Base-by-base conservation (phyloP, 2,329 filamentous ascomycete genomes). In the Ceratocystis ficicola region DNA sequence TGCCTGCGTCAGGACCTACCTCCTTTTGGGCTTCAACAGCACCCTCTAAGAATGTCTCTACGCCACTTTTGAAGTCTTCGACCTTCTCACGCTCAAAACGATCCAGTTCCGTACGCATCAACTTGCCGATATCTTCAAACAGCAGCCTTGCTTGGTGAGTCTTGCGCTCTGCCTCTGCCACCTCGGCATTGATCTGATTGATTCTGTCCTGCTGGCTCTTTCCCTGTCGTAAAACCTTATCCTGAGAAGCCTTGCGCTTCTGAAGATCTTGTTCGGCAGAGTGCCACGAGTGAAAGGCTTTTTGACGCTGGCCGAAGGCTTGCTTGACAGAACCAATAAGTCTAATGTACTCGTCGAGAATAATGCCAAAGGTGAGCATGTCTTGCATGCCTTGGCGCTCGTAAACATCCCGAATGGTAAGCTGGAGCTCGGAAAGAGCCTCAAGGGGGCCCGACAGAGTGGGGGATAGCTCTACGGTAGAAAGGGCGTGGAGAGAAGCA, bases 11-110 rank as follows among this genome's bases (percentile, higher is more conserved):
- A 15, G 25, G 25, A 76, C 83, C 75, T 74, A 94, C 93, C 86
- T 99, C 94, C 77, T 99, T 99, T 78, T 99, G 94, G 65, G 93
- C 94, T 77, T 99, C 94, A 3, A 99, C 91, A 2, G 94, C 90
- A 72, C 94, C 92, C 79, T 99, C 94, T 71, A 99, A 76, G 76
- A 96, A 99, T 1, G 94, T 99, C 78, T 99, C 94, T 1, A 99
- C 92, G 0, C 92, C 93, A 69, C 89, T 94, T 80, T 99, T 99
- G 76, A 99, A 99, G 74, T 99, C 94, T 74, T 99, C 94, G 2
- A 99, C 94, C 79, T 99, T 99, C 77, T 99, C 94, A 71, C 84
- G 84, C 77, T 99, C 94, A 72, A 99, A 99, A 20, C 92, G 83
- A 72, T 97, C 94, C 70, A 99, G 80, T 75, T 99, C 94, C 44